Evolutionary conservation across 164 flowering plant genomes (phyloP).

Genomic region (Warburgia ugandensis): DNA sequence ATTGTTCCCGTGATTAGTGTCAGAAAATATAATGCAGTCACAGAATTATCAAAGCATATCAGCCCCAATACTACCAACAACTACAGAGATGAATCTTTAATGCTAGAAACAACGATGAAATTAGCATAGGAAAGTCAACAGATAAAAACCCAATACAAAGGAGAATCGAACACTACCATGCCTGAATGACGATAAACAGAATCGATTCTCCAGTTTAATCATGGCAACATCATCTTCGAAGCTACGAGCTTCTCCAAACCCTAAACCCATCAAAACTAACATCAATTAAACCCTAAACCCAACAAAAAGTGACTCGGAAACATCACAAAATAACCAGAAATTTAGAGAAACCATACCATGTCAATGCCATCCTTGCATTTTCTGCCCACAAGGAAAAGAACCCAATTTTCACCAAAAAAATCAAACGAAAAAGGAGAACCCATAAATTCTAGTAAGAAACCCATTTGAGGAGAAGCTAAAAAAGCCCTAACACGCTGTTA

Average conservation of each 20-base stretch:
- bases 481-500: conserved; percentile 63
- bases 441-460: too few relatives aligned
- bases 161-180: conserved; percentile 45
- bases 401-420: background rate
- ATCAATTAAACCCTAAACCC: too few relatives aligned
- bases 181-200: conserved; percentile 95
- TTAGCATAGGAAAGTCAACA: too few relatives aligned
- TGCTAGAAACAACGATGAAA: too few relatives aligned
- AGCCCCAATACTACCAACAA: too few relatives aligned
- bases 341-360: conserved; percentile 35
- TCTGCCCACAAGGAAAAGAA: conserved; percentile 42
- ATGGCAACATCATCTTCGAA: conserved; percentile 96
- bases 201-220: conserved; percentile 86
- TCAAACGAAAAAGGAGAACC: background rate
- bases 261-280: conserved; percentile 26
- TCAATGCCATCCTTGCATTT: conserved; percentile 88
- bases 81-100: too few relatives aligned
- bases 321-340: background rate
- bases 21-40: too few relatives aligned
- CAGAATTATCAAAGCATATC: too few relatives aligned
- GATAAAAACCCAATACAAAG: background rate
- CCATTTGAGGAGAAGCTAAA: too few relatives aligned
- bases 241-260: conserved; percentile 94
- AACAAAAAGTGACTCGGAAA: too few relatives aligned
- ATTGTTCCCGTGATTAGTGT: too few relatives aligned